These are phyloP conservation scores for Neonectria neomacrospora DNA, from an alignment of 2,329 filamentous ascomycete species.

Conservation along the genomic window DNA sequence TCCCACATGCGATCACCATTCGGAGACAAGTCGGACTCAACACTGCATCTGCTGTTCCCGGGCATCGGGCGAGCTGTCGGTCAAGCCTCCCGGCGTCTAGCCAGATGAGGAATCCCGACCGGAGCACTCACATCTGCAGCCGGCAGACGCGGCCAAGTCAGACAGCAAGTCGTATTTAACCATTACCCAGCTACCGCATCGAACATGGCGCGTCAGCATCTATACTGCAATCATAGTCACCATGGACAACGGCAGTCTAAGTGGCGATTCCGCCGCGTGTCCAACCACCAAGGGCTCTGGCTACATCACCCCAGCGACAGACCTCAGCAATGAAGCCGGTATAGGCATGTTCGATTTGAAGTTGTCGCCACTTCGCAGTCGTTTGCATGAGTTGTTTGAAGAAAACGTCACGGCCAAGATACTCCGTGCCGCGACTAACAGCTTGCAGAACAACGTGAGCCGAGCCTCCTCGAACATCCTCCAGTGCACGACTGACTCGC, in stretches of 20 bases:
- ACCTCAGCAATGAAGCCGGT: neutral
- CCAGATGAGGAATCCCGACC: slow-evolving; percentile 8
- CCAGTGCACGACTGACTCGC: neutral
- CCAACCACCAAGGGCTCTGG: neutral
- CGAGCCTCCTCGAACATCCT: fast-evolving
- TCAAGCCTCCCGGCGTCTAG: slow-evolving; percentile 2
- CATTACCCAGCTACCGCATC: neutral
- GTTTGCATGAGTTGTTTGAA: slow-evolving; percentile 29
- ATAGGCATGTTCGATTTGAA: neutral
- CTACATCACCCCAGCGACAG: neutral
- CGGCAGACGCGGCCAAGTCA: neutral
- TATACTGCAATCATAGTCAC: neutral
- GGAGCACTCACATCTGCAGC: neutral
- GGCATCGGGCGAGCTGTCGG: slow-evolving; percentile 20
- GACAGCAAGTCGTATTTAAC: slow-evolving; percentile 9
- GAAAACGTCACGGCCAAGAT: slow-evolving; percentile 38
- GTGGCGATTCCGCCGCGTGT: neutral
- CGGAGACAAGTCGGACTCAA: neutral
- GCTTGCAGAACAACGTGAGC: slow-evolving; percentile 30
- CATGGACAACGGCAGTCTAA: slow-evolving; percentile 3
- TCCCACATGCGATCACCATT: neutral
- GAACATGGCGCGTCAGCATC: neutral
- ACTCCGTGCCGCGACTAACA: slow-evolving; percentile 26
- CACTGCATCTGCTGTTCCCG: neutral
- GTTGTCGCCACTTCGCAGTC: neutral